phyloP scores from a whole-genome alignment of 2,329 filamentous ascomycete genomes.

The Cylindrodendrum hubeiense region DNA sequence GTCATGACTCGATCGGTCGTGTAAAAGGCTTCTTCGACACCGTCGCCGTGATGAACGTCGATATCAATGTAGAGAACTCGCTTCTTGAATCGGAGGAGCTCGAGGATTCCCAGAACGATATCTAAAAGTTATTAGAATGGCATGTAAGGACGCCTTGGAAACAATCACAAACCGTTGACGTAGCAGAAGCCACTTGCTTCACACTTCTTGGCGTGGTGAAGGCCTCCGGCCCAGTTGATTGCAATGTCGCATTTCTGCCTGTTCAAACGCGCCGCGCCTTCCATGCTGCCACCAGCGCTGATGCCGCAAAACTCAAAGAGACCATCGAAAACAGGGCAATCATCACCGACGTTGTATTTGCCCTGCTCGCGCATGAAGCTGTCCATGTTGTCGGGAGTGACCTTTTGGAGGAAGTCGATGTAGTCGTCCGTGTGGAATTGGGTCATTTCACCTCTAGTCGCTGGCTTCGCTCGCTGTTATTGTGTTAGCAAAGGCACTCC shows the following conservation, averaged over 20 bases:
- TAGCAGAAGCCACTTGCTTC: conserved; percentile 99
- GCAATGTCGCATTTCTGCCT: conserved; percentile 95
- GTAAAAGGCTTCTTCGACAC: conserved; percentile 93
- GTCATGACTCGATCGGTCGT: conserved; percentile 94
- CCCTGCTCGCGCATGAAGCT: conserved; percentile 89
- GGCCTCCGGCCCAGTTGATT: conserved; percentile 96
- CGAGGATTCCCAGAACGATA: conserved; percentile 94
- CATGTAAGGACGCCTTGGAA: neutral
- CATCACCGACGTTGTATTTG: conserved; percentile 95
- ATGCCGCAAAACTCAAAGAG: conserved; percentile 98
- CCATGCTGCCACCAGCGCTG: conserved; percentile 93
- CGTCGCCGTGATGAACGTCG: conserved; percentile 93
- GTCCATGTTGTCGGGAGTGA: conserved; percentile 99
- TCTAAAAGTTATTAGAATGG: conserved; percentile 63
- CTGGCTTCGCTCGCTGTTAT: conserved; percentile 82
- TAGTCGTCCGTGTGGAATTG: conserved; percentile 97
- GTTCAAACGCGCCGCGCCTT: conserved; percentile 90
- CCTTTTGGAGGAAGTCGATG: conserved; percentile 93
- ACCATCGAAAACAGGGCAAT: conserved; percentile 97
- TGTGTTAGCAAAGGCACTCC: conserved; percentile 47
- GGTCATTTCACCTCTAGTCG: conserved; percentile 89
- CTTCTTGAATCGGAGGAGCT: conserved; percentile 89
- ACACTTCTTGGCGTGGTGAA: conserved; percentile 97
- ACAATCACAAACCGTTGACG: conserved; percentile 80
- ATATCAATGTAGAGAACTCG: conserved; percentile 99